Conservation (phyloP, 495 filamentous ascomycete species). For the Lophiostoma macrostomum region DNA sequence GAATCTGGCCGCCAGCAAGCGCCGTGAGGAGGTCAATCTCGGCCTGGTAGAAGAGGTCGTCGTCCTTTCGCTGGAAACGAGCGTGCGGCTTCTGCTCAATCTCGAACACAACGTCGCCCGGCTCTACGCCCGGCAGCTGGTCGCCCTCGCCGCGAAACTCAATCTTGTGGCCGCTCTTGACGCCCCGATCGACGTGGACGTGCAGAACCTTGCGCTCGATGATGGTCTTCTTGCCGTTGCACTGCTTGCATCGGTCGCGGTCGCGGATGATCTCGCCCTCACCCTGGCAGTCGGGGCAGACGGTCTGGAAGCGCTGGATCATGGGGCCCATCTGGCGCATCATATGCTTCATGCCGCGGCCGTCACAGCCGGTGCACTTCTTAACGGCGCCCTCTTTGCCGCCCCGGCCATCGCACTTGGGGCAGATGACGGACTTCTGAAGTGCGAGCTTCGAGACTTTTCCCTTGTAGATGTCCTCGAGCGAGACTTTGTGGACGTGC, state of each 20-base stretch:
- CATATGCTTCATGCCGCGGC: conserved; percentile 98
- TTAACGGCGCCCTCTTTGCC: conserved; percentile 96
- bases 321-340: conserved; percentile 99
- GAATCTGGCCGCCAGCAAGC: conserved; percentile 81
- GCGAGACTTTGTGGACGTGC: conserved; percentile 94
- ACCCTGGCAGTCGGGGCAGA: conserved; percentile 96
- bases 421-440: conserved; percentile 95
- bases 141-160: conserved; percentile 96
- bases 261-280: conserved; percentile 96
- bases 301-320: conserved; percentile 99
- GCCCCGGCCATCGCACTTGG: conserved; percentile 90
- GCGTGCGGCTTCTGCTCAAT: conserved; percentile 97
- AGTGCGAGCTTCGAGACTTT: conserved; percentile 97
- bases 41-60: conserved; percentile 92
- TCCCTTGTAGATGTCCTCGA: conserved; percentile 97
- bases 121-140: conserved; percentile 86
- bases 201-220: conserved; percentile 97
- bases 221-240: conserved; percentile 93
- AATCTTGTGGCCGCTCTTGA: conserved; percentile 89
- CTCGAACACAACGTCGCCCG: conserved; percentile 94
- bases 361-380: conserved; percentile 85
- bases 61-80: conserved; percentile 91
- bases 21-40: conserved; percentile 97
- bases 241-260: conserved; percentile 92
- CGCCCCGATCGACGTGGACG: conserved; percentile 94